phyloP scores from a whole-genome alignment of 2,329 filamentous ascomycete genomes.

The Neurospora sp. region DNA sequence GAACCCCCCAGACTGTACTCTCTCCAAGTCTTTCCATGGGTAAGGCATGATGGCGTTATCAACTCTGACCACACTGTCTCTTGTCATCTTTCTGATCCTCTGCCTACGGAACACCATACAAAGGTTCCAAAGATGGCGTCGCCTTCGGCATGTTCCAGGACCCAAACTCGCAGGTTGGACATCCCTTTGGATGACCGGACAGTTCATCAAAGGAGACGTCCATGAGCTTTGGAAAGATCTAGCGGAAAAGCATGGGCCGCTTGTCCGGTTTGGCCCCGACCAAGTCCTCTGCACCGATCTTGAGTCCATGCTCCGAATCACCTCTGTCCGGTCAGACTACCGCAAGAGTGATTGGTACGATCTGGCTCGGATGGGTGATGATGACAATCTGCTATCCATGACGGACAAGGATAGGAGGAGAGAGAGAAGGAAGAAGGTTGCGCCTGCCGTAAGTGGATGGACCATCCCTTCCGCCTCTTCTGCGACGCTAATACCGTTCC shows the following conservation, averaged over 20 bases:
- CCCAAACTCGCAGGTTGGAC: conserved; percentile 10
- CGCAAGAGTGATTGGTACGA: conserved; percentile 13
- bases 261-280: conserved; percentile 12
- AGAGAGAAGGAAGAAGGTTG: conserved; percentile 8
- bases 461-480: too few relatives aligned
- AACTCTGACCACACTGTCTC: neutral
- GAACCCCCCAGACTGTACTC: neutral
- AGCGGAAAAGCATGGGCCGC: conserved; percentile 5
- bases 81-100: neutral
- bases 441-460: conserved; percentile 7
- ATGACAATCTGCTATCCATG: conserved; percentile 7
- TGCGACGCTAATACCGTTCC: neutral
- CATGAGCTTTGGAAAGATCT: conserved; percentile 2
- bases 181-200: conserved; percentile 7
- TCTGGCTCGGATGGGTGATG: conserved; percentile 2
- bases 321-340: conserved; percentile 6
- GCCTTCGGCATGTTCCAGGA: conserved; percentile 10
- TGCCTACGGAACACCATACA: neutral
- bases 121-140: conserved; percentile 7
- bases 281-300: conserved; percentile 10
- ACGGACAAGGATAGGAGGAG: conserved; percentile 6
- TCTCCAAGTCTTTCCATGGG: neutral
- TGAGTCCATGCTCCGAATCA: conserved; percentile 9
- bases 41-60: neutral
- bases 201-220: conserved; percentile 1